Percentiles rank a stretch among this genome's conserved stretches.
These are phyloP conservation scores for Malassezia vespertilionis DNA, from an alignment of 1,284 basidiomycete genomes.

Conservation along the genomic window DNA sequence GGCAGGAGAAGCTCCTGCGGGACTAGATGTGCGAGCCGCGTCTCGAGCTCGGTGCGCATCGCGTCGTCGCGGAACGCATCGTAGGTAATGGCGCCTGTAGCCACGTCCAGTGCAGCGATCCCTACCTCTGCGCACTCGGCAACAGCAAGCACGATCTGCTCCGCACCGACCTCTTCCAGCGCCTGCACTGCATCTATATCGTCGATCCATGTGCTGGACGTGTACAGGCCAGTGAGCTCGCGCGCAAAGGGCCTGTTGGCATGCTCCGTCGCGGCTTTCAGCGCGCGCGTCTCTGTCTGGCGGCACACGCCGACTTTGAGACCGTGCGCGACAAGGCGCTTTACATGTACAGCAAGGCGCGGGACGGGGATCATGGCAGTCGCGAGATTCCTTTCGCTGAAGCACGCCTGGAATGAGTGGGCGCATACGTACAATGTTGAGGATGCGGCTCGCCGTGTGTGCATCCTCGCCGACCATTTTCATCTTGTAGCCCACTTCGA, in stretches of 20 bases:
- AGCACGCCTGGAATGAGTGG: constrained; percentile 52
- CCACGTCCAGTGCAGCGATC: constrained; percentile 68
- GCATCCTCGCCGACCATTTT: constrained; percentile 79
- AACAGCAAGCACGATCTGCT: constrained; percentile 48
- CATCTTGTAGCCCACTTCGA: constrained; percentile 57
- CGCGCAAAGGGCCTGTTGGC: constrained; percentile 60
- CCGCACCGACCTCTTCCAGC: constrained; percentile 9
- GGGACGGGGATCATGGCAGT: constrained; percentile 73
- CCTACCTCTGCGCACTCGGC: constrained; percentile 62
- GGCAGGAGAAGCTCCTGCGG: constrained; percentile 65
- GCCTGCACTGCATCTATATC: constrained; percentile 53
- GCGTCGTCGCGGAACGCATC: constrained; percentile 57
- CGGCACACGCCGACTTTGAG: constrained; percentile 75
- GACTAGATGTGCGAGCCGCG: constrained; percentile 48
- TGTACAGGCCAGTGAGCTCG: constrained; percentile 69
- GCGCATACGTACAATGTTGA: constrained; percentile 56
- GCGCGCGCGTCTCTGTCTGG: constrained; percentile 82
- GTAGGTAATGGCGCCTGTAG: constrained; percentile 81
- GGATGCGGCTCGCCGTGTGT: constrained; percentile 66
- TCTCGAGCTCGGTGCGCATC: constrained; percentile 38
- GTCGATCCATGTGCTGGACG: constrained; percentile 72
- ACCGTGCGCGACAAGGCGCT: constrained; percentile 69
- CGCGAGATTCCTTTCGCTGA: constrained; percentile 65
- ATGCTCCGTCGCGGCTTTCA: constrained; percentile 63
- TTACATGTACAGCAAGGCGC: constrained; percentile 68